phyloP scores from a whole-genome alignment of 371 early-diverging fungal genomes.

The Mortierella sp. region DNA sequence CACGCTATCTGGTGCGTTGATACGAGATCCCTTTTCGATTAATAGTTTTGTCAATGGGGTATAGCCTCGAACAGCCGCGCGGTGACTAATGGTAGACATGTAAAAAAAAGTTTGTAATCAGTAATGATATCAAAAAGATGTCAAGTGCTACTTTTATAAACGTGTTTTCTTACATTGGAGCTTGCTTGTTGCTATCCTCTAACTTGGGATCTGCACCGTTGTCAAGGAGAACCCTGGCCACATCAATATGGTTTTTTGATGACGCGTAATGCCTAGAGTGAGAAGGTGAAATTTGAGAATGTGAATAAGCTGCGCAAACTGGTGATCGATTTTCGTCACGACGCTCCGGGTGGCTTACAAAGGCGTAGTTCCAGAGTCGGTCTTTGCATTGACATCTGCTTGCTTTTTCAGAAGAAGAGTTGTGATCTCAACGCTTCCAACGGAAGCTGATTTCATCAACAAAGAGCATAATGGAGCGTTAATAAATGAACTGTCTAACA shows the following conservation, averaged over 20 bases:
- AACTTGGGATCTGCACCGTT: constrained; percentile 62
- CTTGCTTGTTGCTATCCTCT: constrained; percentile 63
- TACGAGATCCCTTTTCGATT: constrained; percentile 59
- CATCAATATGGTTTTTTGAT: constrained; percentile 67
- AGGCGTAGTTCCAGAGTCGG: constrained; percentile 67
- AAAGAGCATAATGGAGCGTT: neutral
- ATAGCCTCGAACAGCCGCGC: constrained; percentile 65
- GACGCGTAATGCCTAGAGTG: constrained; percentile 66
- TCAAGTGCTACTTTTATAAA: neutral
- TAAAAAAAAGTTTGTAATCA: neutral
- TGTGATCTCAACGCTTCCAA: constrained; percentile 64
- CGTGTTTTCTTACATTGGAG: constrained; percentile 61
- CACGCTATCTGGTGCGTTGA: constrained; percentile 64
- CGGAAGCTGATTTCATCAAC: constrained; percentile 57
- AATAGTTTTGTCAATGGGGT: constrained; percentile 60
- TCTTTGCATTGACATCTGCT: constrained; percentile 62
- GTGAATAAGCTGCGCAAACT: neutral
- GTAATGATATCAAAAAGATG: neutral
- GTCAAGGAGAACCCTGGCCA: constrained; percentile 59
- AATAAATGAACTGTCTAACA: neutral
- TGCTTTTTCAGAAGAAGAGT: constrained; percentile 60
- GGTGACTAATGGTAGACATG: constrained; percentile 58
- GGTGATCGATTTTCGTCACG: neutral
- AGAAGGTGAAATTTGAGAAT: too few species aligned
- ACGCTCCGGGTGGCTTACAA: constrained; percentile 59